Conservation (phyloP, 1,139 yeast genomes). For the Maudiozyma humilis region DNA sequence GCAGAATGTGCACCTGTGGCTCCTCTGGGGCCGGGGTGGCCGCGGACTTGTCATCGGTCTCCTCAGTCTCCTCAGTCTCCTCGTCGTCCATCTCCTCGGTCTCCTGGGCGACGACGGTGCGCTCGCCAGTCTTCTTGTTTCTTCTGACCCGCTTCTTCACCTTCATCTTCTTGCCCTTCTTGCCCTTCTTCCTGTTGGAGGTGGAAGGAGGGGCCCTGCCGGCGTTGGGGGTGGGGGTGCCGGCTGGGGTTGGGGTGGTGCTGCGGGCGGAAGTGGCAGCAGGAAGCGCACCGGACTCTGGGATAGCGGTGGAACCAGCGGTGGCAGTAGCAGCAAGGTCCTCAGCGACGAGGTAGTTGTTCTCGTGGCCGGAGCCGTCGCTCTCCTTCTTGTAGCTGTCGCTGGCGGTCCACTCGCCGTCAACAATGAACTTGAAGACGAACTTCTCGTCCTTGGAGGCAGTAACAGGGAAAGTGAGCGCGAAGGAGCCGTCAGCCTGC, state of each 20-base stretch:
- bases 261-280: background rate
- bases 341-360: slow-evolving; percentile 46
- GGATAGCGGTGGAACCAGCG: slow-evolving; percentile 38
- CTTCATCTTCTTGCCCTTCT: slow-evolving; percentile 10
- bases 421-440: slow-evolving; percentile 65
- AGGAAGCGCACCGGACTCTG: slow-evolving; percentile 43
- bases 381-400: slow-evolving; percentile 38
- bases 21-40: slow-evolving; percentile 1
- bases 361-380: slow-evolving; percentile 48
- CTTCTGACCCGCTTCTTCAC: slow-evolving; percentile 30
- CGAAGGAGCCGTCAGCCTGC: slow-evolving; percentile 54
- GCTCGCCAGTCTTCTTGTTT: slow-evolving; percentile 33
- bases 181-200: slow-evolving; percentile 10
- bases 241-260: background rate
- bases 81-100: slow-evolving; percentile 11
- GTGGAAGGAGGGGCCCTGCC: slow-evolving; percentile 8
- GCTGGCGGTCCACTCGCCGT: slow-evolving; percentile 60
- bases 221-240: slow-evolving; percentile 1
- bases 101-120: slow-evolving; percentile 29
- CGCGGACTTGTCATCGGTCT: background rate
- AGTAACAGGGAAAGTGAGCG: slow-evolving; percentile 48
- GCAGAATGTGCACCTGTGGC: slow-evolving; percentile 9
- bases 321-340: slow-evolving; percentile 18
- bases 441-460: slow-evolving; percentile 34
- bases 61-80: background rate